Evolutionary conservation across 2,329 filamentous ascomycete genomes (phyloP).

Genomic region (Monosporascus sp.): DNA sequence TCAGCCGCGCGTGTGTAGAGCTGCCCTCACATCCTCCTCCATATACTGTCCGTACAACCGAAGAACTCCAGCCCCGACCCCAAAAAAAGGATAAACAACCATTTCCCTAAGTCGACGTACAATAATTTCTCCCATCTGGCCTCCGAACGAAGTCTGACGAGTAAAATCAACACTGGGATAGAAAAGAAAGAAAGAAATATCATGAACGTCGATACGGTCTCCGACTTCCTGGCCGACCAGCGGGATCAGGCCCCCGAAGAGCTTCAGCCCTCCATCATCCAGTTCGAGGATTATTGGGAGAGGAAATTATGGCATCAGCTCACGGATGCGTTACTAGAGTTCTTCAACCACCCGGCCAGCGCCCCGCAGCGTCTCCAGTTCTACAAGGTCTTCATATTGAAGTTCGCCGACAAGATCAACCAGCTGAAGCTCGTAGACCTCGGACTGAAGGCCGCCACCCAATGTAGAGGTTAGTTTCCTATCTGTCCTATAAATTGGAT

Average conservation of each 20-base stretch:
- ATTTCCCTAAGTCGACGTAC: no score
- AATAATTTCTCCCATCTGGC: neutral
- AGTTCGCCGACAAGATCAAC: slow-evolving; percentile 98
- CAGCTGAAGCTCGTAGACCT: slow-evolving; percentile 94
- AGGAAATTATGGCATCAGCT: slow-evolving; percentile 99
- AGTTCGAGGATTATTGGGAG: slow-evolving; percentile 97
- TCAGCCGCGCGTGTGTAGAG: slow-evolving; percentile 30
- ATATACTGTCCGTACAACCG: no score
- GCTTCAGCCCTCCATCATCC: slow-evolving; percentile 79
- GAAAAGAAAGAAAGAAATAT: slow-evolving; percentile 11
- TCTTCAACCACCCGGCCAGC: slow-evolving; percentile 80
- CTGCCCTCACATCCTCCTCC: no score
- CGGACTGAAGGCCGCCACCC: slow-evolving; percentile 77
- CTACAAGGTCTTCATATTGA: slow-evolving; percentile 92
- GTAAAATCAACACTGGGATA: neutral
- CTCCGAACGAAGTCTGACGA: neutral
- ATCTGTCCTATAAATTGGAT: neutral
- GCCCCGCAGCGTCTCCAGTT: slow-evolving; percentile 78
- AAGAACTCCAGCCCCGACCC: no score
- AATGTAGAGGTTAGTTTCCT: slow-evolving; percentile 62
- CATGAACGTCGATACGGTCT: slow-evolving; percentile 84
- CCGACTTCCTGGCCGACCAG: slow-evolving; percentile 87
- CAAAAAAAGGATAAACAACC: no score
- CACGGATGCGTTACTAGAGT: slow-evolving; percentile 79
- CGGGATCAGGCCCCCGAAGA: slow-evolving; percentile 83